phyloP scores from a whole-genome alignment of 2,329 filamentous ascomycete genomes.

The Pseudopithomyces maydicus region DNA sequence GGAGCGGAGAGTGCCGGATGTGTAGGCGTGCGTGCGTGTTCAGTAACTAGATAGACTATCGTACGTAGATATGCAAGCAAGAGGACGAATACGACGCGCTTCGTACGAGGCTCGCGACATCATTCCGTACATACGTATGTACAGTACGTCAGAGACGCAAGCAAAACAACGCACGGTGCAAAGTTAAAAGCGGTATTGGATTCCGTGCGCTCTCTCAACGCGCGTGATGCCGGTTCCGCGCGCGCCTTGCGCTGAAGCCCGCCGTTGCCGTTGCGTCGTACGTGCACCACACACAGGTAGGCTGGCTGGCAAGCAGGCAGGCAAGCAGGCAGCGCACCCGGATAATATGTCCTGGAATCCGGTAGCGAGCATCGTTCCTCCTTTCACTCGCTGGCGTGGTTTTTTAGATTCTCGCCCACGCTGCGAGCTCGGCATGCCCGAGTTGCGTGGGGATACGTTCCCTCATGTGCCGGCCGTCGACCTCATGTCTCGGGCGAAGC shows the following conservation, averaged over 20 bases:
- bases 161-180: too few relatives aligned
- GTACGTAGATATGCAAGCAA: too few relatives aligned
- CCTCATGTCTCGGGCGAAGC: too few relatives aligned
- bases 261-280: background rate
- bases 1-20: background rate
- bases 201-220: too few relatives aligned
- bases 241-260: background rate
- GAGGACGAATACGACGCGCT: background rate
- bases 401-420: background rate
- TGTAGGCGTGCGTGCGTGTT: background rate
- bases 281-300: too few relatives aligned
- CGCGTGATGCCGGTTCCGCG: too few relatives aligned
- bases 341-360: constrained; percentile 3
- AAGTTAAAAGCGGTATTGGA: too few relatives aligned
- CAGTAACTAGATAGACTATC: too few relatives aligned
- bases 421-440: background rate
- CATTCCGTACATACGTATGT: too few relatives aligned
- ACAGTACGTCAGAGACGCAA: too few relatives aligned
- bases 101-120: background rate
- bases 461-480: background rate
- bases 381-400: too few relatives aligned
- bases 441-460: background rate
- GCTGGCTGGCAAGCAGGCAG: too few relatives aligned
- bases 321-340: background rate
- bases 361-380: constrained; percentile 4